These are phyloP conservation scores for Phaeotremella fagi DNA, from an alignment of 768 basidiomycete genomes.

Conservation along the genomic window DNA sequence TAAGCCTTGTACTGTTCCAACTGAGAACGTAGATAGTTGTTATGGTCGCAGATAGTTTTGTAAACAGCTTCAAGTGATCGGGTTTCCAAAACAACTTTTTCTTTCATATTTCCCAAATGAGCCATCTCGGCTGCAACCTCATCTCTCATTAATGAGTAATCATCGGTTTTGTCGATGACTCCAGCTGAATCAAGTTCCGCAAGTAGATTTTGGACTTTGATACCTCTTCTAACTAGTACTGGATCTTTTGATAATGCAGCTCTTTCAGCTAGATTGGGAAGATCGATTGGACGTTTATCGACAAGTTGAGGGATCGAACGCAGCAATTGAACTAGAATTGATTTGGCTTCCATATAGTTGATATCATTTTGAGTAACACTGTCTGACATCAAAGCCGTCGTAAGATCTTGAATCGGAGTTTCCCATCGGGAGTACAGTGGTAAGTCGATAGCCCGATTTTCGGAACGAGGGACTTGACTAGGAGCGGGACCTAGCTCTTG, in stretches of 20 bases:
- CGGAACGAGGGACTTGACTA: constrained; percentile 92
- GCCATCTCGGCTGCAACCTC: constrained; percentile 92
- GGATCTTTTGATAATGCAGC: constrained; percentile 98
- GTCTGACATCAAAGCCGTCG: constrained; percentile 80
- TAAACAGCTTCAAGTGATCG: constrained; percentile 92
- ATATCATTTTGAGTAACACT: constrained; percentile 97
- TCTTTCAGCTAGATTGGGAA: constrained; percentile 80
- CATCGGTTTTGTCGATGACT: constrained; percentile 74
- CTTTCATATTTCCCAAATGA: constrained; percentile 91
- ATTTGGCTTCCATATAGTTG: constrained; percentile 99
- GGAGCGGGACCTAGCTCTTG: constrained; percentile 95
- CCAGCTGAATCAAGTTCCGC: constrained; percentile 88
- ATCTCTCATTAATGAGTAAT: constrained; percentile 92
- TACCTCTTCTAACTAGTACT: constrained; percentile 88
- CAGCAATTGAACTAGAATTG: constrained; percentile 94
- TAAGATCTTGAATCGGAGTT: constrained; percentile 95
- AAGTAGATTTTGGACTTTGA: constrained; percentile 99
- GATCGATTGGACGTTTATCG: constrained; percentile 83
- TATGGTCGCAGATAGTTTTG: constrained; percentile 99
- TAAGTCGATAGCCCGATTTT: constrained; percentile 89
- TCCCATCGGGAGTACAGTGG: constrained; percentile 97
- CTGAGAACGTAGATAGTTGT: constrained; percentile 91
- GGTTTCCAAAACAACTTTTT: constrained; percentile 90
- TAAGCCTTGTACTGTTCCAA: constrained; percentile 99
- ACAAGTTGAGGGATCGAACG: constrained; percentile 82